A percentile compares a stretch with the other conserved stretches of the same genome.
Conservation (phyloP, 768 basidiomycete species). For the Trametes gibbosa region DNA sequence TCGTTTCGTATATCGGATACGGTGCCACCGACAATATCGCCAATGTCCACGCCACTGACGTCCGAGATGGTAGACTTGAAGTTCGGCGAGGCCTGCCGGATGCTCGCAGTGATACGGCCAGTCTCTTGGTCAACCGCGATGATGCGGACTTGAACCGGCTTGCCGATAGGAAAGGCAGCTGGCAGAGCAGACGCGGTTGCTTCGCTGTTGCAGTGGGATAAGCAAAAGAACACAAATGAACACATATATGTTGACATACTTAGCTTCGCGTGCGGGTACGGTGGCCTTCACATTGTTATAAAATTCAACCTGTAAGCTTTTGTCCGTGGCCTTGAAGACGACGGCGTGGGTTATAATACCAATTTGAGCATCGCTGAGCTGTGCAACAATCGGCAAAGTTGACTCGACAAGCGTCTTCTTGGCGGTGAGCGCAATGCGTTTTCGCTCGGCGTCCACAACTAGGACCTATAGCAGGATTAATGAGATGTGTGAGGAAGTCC, state of each 20-base stretch:
- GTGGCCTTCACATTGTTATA: slow-evolving; percentile 86
- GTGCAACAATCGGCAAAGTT: slow-evolving; percentile 63
- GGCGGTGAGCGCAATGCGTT: slow-evolving; percentile 81
- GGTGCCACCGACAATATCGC: slow-evolving; percentile 65
- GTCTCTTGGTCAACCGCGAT: slow-evolving; percentile 57
- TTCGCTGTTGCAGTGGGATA: slow-evolving; percentile 50
- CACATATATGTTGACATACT: slow-evolving; percentile 43
- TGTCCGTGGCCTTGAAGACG: slow-evolving; percentile 79
- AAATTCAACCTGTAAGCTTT: slow-evolving; percentile 81
- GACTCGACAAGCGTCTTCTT: slow-evolving; percentile 91
- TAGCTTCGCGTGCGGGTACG: slow-evolving; percentile 78
- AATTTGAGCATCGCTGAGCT: slow-evolving; percentile 61
- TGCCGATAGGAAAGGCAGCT: slow-evolving; percentile 73
- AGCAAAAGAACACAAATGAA: neutral
- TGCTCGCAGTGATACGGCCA: slow-evolving; percentile 75
- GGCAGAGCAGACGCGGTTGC: slow-evolving; percentile 50
- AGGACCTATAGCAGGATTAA: slow-evolving; percentile 55
- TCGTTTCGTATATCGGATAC: slow-evolving; percentile 85
- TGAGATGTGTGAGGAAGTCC: slow-evolving; percentile 1
- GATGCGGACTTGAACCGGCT: slow-evolving; percentile 82
- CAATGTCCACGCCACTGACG: slow-evolving; percentile 74
- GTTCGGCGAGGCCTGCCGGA: slow-evolving; percentile 69
- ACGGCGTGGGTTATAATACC: slow-evolving; percentile 80
- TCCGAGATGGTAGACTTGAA: slow-evolving; percentile 51
- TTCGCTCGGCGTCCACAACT: slow-evolving; percentile 74